These are phyloP conservation scores for Hypomyces perniciosus DNA, from an alignment of 2,329 filamentous ascomycete genomes.

Conservation along the genomic window DNA sequence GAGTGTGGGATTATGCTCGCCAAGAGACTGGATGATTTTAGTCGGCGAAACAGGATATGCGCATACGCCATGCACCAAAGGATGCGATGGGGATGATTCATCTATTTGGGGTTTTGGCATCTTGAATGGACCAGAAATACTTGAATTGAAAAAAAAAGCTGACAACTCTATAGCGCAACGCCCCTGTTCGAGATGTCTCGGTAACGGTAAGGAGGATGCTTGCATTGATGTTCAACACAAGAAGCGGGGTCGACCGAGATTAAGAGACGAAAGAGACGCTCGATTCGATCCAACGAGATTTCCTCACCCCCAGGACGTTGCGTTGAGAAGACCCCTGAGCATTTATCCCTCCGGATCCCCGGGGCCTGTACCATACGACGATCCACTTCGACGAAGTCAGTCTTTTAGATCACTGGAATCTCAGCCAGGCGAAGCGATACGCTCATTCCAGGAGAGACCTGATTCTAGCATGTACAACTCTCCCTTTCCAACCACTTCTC, in stretches of 20 bases:
- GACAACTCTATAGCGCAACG: conserved; percentile 54
- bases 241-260: conserved; percentile 70
- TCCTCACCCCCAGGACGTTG: conserved; percentile 39
- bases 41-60: too few relatives aligned
- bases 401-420: conserved; percentile 51
- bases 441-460: conserved; percentile 45
- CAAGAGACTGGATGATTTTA: neutral
- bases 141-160: conserved; percentile 20
- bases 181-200: conserved; percentile 70
- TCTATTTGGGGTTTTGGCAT: neutral
- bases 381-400: conserved; percentile 39
- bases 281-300: conserved; percentile 49
- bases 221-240: conserved; percentile 84
- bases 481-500: conserved; percentile 35
- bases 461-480: conserved; percentile 46
- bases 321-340: conserved; percentile 44
- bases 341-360: conserved; percentile 43
- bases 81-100: too few relatives aligned
- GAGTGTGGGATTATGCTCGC: neutral
- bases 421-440: conserved; percentile 40
- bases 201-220: conserved; percentile 72
- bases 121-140: neutral
- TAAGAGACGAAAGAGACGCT: conserved; percentile 64
- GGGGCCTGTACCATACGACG: conserved; percentile 40
- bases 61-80: too few relatives aligned